Evolutionary conservation across 768 basidiomycete species (phyloP).

Genomic region (Termitomyces sp.): DNA sequence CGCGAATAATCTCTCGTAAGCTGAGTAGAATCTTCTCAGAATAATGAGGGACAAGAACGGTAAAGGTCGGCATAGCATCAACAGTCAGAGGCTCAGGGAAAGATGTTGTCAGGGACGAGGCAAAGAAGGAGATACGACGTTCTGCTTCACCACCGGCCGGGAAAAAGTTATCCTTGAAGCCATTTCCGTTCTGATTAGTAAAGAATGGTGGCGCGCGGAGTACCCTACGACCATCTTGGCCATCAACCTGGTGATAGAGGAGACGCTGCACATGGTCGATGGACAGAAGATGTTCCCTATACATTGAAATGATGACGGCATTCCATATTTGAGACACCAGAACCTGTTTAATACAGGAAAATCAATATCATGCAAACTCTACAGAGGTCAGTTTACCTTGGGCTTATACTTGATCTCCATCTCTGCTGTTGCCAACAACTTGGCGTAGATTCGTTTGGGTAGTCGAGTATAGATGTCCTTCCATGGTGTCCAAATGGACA

Average conservation of each 20-base stretch:
- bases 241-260: constrained; percentile 94
- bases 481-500: constrained; percentile 99
- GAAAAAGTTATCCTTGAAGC: constrained; percentile 82
- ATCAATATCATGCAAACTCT: neutral
- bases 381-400: constrained; percentile 45
- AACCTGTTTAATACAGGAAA: constrained; percentile 36
- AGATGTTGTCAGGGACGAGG: constrained; percentile 92
- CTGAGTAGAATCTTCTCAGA: constrained; percentile 98
- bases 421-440: constrained; percentile 89
- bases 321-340: constrained; percentile 99
- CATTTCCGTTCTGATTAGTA: constrained; percentile 78
- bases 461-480: constrained; percentile 93
- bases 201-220: constrained; percentile 98
- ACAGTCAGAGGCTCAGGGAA: constrained; percentile 94
- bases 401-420: constrained; percentile 99
- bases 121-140: constrained; percentile 97
- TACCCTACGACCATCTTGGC: constrained; percentile 81
- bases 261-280: constrained; percentile 98
- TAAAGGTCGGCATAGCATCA: constrained; percentile 99
- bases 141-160: constrained; percentile 93
- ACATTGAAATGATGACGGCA: constrained; percentile 99
- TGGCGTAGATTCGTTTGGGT: constrained; percentile 97
- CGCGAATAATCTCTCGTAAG: constrained; percentile 95
- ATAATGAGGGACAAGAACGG: constrained; percentile 98
- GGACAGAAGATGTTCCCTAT: constrained; percentile 94